Percentiles rank a stretch among this genome's conserved stretches.
Evolutionary conservation across 345 rosid genomes (phyloP).

Genomic region (Lumnitzera racemosa): DNA sequence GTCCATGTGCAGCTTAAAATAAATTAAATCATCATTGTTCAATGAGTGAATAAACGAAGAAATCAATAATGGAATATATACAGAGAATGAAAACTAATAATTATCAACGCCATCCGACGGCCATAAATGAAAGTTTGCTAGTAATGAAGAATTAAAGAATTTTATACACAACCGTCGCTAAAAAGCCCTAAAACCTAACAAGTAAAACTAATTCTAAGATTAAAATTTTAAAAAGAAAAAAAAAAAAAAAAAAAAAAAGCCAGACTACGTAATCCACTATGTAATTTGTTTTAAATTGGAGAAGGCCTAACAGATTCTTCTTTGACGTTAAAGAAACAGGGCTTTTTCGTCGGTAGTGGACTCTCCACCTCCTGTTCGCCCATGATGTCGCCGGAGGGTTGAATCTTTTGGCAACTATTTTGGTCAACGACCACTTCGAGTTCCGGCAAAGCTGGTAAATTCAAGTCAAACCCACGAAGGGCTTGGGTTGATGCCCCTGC

Average conservation of each 20-base stretch:
- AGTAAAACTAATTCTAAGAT: background rate
- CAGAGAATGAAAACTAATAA: too few species aligned
- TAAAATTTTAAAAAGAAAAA: background rate
- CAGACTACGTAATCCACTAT: constrained; percentile 9
- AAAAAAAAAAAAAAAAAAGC: background rate
- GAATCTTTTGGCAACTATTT: background rate
- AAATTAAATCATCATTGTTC: too few species aligned
- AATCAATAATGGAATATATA: too few species aligned
- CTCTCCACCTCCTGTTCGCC: constrained; percentile 58
- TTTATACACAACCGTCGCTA: too few species aligned
- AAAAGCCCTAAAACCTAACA: too few species aligned
- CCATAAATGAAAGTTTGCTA: too few species aligned
- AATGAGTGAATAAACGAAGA: too few species aligned
- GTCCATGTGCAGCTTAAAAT: too few species aligned
- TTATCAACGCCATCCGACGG: too few species aligned
- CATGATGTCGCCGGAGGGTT: background rate
- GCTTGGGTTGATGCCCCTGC: constrained; percentile 7
- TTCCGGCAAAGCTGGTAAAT: constrained; percentile 77
- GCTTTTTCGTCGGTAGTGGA: constrained; percentile 65
- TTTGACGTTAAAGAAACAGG: constrained; percentile 24
- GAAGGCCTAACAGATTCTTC: background rate
- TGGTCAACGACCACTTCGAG: constrained; percentile 10
- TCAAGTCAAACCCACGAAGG: constrained; percentile 66
- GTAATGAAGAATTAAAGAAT: too few species aligned
- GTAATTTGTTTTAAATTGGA: background rate